phyloP scores from a whole-genome alignment of 805 yeast species.

The Ogataea populi-albae region DNA sequence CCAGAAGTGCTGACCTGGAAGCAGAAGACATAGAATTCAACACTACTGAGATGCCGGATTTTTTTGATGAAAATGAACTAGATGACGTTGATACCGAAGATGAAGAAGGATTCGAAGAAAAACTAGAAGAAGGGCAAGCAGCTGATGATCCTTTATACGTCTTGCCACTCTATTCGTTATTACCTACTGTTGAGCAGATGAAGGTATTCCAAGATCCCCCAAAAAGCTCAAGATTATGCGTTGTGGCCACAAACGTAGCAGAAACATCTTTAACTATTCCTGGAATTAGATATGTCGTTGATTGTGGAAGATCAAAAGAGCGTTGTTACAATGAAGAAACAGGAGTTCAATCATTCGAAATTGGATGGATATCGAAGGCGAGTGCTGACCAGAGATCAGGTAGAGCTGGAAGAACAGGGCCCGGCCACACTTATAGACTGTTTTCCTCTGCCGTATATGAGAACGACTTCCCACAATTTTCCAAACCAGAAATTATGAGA shows the following conservation, averaged over 20 bases:
- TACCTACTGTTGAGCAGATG: slow-evolving; percentile 95
- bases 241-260: slow-evolving; percentile 96
- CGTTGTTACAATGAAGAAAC: slow-evolving; percentile 76
- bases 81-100: slow-evolving; percentile 50
- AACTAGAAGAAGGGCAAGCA: slow-evolving; percentile 65
- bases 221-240: slow-evolving; percentile 77
- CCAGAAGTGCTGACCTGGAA: slow-evolving; percentile 69
- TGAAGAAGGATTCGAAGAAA: slow-evolving; percentile 69
- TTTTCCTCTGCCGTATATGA: slow-evolving; percentile 94
- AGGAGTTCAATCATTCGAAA: slow-evolving; percentile 89
- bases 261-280: slow-evolving; percentile 98
- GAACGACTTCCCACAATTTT: slow-evolving; percentile 75
- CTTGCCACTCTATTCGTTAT: slow-evolving; percentile 83
- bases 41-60: slow-evolving; percentile 37
- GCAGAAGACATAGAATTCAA: slow-evolving; percentile 82
- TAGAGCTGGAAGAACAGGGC: slow-evolving; percentile 98
- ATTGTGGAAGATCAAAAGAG: slow-evolving; percentile 92
- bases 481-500: slow-evolving; percentile 84
- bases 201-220: slow-evolving; percentile 88
- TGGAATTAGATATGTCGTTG: slow-evolving; percentile 90
- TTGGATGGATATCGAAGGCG: slow-evolving; percentile 92
- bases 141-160: slow-evolving; percentile 81
- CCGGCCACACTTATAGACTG: slow-evolving; percentile 93
- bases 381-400: slow-evolving; percentile 95
- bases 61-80: slow-evolving; percentile 39